Conservation (phyloP, 2,329 filamentous ascomycete species). For the Xenosphaeropsis pyriputrescens region DNA sequence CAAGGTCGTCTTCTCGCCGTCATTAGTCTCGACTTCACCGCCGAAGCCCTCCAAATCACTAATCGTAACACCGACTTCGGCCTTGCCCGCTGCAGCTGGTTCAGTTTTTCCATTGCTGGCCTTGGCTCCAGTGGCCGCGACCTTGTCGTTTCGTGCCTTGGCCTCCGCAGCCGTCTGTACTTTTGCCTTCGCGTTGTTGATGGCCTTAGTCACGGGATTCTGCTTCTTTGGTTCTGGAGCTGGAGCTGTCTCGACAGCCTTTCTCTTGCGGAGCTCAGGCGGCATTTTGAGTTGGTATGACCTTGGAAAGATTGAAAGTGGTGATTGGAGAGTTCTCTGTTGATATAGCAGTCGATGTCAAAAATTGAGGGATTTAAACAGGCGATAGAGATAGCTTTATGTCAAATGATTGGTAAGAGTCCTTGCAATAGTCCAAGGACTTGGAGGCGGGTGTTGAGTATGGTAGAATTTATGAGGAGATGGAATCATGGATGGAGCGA, state of each 20-base stretch:
- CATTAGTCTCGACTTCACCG: slow-evolving; percentile 70
- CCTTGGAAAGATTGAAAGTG: too few relatives aligned
- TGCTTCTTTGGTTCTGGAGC: slow-evolving; percentile 9
- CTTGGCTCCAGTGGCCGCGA: slow-evolving; percentile 12
- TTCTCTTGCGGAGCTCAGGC: slow-evolving; percentile 1
- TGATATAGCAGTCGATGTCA: too few relatives aligned
- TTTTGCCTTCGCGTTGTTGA: slow-evolving; percentile 17
- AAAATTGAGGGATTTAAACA: too few relatives aligned
- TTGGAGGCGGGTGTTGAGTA: too few relatives aligned
- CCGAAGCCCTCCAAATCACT: slow-evolving; percentile 42
- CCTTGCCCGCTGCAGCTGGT: slow-evolving; percentile 12
- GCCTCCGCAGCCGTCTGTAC: slow-evolving; percentile 18
- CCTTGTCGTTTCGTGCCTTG: slow-evolving; percentile 3
- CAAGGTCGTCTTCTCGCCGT: slow-evolving; percentile 66
- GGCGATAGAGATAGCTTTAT: too few relatives aligned
- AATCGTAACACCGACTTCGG: slow-evolving; percentile 38
- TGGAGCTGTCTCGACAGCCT: slow-evolving; percentile 4
- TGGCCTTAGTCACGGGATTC: slow-evolving; percentile 22
- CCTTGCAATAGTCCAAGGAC: too few relatives aligned
- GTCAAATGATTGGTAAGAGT: too few relatives aligned
- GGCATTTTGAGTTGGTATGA: background rate
- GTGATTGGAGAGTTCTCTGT: too few relatives aligned
- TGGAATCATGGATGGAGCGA: too few relatives aligned
- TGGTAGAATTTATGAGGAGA: too few relatives aligned
- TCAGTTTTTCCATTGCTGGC: slow-evolving; percentile 11